A percentile compares a stretch with the other conserved stretches of the same genome.
Evolutionary conservation across 768 basidiomycete genomes (phyloP).

Genomic region (Panellus pusillus): DNA sequence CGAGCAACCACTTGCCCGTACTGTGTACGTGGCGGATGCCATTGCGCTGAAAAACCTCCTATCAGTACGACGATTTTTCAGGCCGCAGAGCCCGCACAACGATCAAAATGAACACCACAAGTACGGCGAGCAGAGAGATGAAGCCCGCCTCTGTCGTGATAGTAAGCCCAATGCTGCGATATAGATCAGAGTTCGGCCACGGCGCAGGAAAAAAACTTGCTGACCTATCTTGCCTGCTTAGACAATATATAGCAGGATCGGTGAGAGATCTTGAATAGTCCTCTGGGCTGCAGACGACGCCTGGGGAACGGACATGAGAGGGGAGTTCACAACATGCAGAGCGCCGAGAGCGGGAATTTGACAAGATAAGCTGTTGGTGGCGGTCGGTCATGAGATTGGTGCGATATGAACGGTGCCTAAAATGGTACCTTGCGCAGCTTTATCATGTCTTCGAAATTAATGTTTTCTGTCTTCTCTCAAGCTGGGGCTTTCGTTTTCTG

Average conservation of each 20-base stretch:
- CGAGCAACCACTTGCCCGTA: slow-evolving; percentile 24
- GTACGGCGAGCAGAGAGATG: slow-evolving; percentile 35
- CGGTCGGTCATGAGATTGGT: background rate
- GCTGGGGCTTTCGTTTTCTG: background rate
- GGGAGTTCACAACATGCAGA: slow-evolving; percentile 4
- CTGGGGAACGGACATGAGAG: slow-evolving; percentile 9
- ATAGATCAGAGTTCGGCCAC: background rate
- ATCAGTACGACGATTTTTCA: background rate
- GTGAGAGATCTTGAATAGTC: slow-evolving; percentile 19
- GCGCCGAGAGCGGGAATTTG: background rate
- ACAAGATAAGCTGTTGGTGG: background rate
- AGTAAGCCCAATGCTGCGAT: slow-evolving; percentile 17
- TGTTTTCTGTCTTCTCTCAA: background rate
- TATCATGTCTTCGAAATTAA: background rate
- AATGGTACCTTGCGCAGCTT: background rate
- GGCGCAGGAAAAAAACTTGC: background rate
- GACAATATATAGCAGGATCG: slow-evolving; percentile 26
- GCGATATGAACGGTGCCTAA: background rate
- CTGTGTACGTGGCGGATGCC: slow-evolving; percentile 26
- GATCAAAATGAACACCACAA: slow-evolving; percentile 32
- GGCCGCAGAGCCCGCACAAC: slow-evolving; percentile 23
- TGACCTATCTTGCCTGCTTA: slow-evolving; percentile 22
- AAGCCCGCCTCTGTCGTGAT: slow-evolving; percentile 36
- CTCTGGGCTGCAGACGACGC: slow-evolving; percentile 24
- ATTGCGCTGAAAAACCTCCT: slow-evolving; percentile 26